A percentile compares a stretch with the other conserved stretches of the same genome.
Conservation (phyloP, 768 basidiomycete genomes). For the Imleria badia region DNA sequence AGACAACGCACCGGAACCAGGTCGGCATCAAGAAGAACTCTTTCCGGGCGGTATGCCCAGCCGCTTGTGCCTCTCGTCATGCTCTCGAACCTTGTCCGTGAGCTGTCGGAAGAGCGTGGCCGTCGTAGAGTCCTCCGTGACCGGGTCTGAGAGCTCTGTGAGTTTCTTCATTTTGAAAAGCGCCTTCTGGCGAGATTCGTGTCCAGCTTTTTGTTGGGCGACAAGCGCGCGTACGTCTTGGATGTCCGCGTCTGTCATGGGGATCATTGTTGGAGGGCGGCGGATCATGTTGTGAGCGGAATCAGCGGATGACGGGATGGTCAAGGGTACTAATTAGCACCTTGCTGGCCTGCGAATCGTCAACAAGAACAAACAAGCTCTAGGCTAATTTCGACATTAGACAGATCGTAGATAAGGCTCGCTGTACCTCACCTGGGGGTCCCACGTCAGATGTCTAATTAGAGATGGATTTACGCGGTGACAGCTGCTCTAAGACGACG, state of each 20-base stretch:
- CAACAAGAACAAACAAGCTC: no score
- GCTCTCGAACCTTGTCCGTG: slow-evolving; percentile 24
- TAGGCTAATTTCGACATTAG: no score
- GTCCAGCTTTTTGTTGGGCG: slow-evolving; percentile 46
- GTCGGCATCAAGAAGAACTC: slow-evolving; percentile 15
- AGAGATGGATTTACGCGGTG: no score
- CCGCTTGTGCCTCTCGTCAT: slow-evolving; percentile 27
- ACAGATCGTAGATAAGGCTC: no score
- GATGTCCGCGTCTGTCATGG: slow-evolving; percentile 74
- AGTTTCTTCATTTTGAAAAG: slow-evolving; percentile 46
- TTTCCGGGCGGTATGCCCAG: slow-evolving; percentile 30
- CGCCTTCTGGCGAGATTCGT: slow-evolving; percentile 40
- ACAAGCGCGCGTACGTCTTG: slow-evolving; percentile 71
- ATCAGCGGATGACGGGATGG: no score
- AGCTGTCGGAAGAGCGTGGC: slow-evolving; percentile 17
- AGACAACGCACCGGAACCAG: not conserved
- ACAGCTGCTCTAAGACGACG: no score
- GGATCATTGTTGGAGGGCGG: slow-evolving; percentile 71
- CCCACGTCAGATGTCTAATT: no score
- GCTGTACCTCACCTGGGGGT: no score
- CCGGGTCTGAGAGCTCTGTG: slow-evolving; percentile 33
- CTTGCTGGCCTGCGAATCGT: no score
- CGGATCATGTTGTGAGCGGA: slow-evolving; percentile 56
- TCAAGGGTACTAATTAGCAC: no score
- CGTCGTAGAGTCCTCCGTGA: slow-evolving; percentile 5